These are phyloP conservation scores for Fusarium sp. DNA, from an alignment of 2,329 filamentous ascomycete species.

Conservation along the genomic window DNA sequence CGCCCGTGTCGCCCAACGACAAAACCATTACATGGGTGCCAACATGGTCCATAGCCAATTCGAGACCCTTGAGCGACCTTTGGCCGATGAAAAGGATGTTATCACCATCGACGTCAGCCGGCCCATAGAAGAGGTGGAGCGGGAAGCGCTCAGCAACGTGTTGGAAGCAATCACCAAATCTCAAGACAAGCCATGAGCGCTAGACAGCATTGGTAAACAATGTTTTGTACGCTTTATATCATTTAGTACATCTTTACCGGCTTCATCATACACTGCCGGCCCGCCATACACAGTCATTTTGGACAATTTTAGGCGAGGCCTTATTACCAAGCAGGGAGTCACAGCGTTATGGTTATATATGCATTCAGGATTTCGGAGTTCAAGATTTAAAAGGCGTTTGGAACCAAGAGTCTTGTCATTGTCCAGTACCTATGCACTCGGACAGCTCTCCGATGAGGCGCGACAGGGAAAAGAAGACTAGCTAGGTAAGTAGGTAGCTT, in stretches of 20 bases:
- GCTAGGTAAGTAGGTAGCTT: background rate
- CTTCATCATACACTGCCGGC: background rate
- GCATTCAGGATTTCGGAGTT: conserved; percentile 23
- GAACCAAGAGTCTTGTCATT: conserved; percentile 5
- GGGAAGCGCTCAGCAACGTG: conserved; percentile 67
- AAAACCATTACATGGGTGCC: conserved; percentile 95
- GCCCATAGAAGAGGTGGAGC: conserved; percentile 66
- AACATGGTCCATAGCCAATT: conserved; percentile 96
- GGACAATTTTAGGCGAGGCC: conserved; percentile 20
- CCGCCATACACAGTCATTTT: background rate
- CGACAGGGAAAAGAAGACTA: conserved; percentile 4
- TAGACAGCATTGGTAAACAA: background rate
- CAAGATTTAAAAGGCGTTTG: conserved; percentile 28
- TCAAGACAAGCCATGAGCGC: conserved; percentile 29
- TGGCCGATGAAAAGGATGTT: conserved; percentile 74
- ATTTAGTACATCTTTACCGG: background rate
- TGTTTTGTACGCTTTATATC: background rate
- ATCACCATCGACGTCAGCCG: conserved; percentile 75
- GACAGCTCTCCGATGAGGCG: conserved; percentile 31
- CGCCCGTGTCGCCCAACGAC: conserved; percentile 75
- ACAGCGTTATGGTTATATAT: conserved; percentile 39
- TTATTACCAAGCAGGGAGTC: conserved; percentile 39
- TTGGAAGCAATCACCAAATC: conserved; percentile 56
- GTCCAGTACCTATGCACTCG: conserved; percentile 11
- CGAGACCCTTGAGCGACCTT: conserved; percentile 84